Evolutionary conservation across 2,329 filamentous ascomycete species (phyloP), one percentile per base, ranked within the genome.

Genomic region (Paracorniculantispora psalliotae): DNA sequence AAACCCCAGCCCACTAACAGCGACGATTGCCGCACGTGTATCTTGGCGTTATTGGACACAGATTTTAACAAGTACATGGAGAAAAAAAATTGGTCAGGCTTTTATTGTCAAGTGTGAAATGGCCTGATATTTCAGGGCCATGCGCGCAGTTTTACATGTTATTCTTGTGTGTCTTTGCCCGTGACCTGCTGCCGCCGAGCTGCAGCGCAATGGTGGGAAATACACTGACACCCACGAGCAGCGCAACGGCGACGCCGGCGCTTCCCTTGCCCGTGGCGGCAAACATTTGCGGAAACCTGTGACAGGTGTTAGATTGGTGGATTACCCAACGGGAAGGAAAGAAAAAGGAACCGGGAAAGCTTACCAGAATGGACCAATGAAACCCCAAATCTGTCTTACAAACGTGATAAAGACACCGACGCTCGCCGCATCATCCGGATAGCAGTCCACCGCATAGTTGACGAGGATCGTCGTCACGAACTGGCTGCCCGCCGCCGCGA

Each of bases 221-320:
- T 8, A 48, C 44, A 21, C 53, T 41, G 1, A 48, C 53, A 21
- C 43, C 53, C 7, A 56, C 17, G 17, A 56, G 43, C 23, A 56
- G 43, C 21, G 43, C 53, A 5, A 48, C 53, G 23, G 53, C 44
- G 4, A 56, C 21, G 12, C 43, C 53, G 8, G 53, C 53, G 33
- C 53, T 56, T 48, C 30, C 25, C 21, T 23, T 43, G n/a, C 53
- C 53, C 30, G 44, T 48, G 2, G 53, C 44, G 8, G 15, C 10
- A 30, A 56, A 56, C 53, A 56, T 48, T 48, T 56, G 53, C 44
- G 43, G 53, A 19, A 56, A 48, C 53, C 53, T 56, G n/a, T 41
- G n/a, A 33, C 30, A 15, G 37, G 7, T 15, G 5, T 41, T n/a
- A n/a, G 37, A 19, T 41, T 19, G 17, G 37, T 41, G 5, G 12